A percentile compares a stretch with the other conserved stretches of the same genome.
phyloP scores from a whole-genome alignment of 257 asterid genomes.

The Solanum clarkiae region DNA sequence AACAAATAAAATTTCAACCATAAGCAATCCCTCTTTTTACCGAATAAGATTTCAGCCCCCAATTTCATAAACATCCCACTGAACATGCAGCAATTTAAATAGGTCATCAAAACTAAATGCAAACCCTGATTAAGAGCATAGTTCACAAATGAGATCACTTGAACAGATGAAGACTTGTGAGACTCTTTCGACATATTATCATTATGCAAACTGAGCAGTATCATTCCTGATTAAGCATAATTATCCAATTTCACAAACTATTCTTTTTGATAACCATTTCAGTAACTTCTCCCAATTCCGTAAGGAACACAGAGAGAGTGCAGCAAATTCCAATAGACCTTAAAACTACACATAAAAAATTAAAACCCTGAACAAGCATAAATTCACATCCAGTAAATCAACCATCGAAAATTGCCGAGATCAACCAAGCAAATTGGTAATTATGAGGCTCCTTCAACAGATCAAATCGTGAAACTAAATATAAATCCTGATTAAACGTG shows the following conservation, averaged over 20 bases:
- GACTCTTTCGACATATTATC: neutral
- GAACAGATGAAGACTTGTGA: neutral
- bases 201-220: neutral
- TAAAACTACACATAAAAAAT: neutral
- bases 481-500: neutral
- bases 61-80: neutral
- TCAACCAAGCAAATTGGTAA: neutral
- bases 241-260: neutral
- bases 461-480: neutral
- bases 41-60: neutral
- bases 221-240: neutral
- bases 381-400: neutral
- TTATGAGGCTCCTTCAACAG: neutral
- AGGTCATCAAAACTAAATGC: neutral
- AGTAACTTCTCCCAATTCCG: neutral
- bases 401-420: neutral
- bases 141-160: neutral
- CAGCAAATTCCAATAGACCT: neutral
- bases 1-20: neutral
- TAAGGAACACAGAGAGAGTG: neutral
- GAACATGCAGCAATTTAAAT: neutral
- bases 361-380: neutral
- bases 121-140: neutral
- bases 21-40: neutral
- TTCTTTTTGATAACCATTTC: neutral